These are phyloP conservation scores for Parsonsia alboflavescens DNA, from an alignment of 257 asterid species.

Conservation along the genomic window DNA sequence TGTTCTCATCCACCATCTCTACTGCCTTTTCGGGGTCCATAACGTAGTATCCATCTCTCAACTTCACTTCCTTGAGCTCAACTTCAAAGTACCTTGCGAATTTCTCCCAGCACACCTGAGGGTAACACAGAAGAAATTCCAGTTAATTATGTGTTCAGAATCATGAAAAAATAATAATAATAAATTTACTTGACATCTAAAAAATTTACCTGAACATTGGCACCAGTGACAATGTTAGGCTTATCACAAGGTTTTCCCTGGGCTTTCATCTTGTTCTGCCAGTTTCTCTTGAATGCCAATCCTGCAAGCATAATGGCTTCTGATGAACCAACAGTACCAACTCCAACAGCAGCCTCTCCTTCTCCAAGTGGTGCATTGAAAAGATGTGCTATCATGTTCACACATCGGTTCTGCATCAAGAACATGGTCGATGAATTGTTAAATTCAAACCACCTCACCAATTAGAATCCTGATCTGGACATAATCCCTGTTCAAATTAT, in stretches of 20 bases:
- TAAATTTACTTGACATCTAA: neutral
- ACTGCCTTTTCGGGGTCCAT: constrained; percentile 88
- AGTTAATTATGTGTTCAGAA: neutral
- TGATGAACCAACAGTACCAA: constrained; percentile 90
- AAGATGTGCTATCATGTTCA: constrained; percentile 83
- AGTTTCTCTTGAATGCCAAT: constrained; percentile 75
- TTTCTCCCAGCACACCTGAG: constrained; percentile 84
- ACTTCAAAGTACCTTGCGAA: constrained; percentile 90
- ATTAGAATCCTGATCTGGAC: neutral
- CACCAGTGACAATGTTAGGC: constrained; percentile 90
- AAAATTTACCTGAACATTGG: constrained; percentile 60
- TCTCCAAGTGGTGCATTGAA: constrained; percentile 84
- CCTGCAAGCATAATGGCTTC: constrained; percentile 99
- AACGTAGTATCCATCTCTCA: constrained; percentile 77
- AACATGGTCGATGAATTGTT: neutral
- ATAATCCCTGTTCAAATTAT: neutral
- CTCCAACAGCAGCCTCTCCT: constrained; percentile 75
- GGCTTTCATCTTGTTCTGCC: constrained; percentile 87
- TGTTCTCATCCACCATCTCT: constrained; percentile 89
- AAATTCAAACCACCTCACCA: neutral
- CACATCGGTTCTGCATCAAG: constrained; percentile 65
- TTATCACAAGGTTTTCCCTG: constrained; percentile 74
- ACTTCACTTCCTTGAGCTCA: constrained; percentile 79
- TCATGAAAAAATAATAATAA: neutral
- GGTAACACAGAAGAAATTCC: neutral